Percentiles rank a stretch among this genome's conserved stretches.
Evolutionary conservation across 2,329 filamentous ascomycete genomes (phyloP).

Genomic region (Pseudocercospora eumusae): DNA sequence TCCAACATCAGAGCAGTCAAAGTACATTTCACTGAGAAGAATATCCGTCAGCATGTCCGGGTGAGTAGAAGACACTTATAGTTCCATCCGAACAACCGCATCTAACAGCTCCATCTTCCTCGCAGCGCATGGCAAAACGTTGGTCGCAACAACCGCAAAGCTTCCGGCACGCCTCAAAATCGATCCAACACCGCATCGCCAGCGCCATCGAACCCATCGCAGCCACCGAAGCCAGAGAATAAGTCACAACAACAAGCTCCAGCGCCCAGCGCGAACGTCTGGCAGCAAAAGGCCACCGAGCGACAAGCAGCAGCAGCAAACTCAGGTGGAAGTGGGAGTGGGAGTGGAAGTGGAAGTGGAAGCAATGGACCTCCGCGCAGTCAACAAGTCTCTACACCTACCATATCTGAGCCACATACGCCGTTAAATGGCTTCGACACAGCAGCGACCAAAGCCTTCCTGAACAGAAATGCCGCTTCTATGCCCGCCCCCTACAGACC

Average conservation of each 20-base stretch:
- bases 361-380: not conserved
- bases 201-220: conserved; percentile 22
- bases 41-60: not conserved
- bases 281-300: conserved; percentile 6
- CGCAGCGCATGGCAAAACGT: conserved; percentile 7
- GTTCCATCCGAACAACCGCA: not conserved
- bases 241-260: not conserved
- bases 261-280: not conserved
- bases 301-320: conserved; percentile 13
- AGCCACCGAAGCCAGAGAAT: conserved; percentile 24
- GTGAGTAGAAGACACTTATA: not conserved
- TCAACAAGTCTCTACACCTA: conserved; percentile 21
- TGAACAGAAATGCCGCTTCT: conserved; percentile 42
- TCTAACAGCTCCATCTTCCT: not conserved
- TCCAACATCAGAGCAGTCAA: not conserved
- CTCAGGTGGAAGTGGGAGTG: conserved; percentile 2
- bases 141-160: conserved; percentile 10
- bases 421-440: conserved; percentile 46
- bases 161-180: conserved; percentile 36
- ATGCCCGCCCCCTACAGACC: conserved; percentile 33
- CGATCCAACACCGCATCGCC: conserved; percentile 36
- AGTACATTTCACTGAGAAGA: not conserved
- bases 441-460: conserved; percentile 45
- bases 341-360: not conserved
- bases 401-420: conserved; percentile 32